A percentile compares a stretch with the other conserved stretches of the same genome.
phyloP scores from a whole-genome alignment of 495 filamentous ascomycete species.

The Tuber microsphaerosporum region DNA sequence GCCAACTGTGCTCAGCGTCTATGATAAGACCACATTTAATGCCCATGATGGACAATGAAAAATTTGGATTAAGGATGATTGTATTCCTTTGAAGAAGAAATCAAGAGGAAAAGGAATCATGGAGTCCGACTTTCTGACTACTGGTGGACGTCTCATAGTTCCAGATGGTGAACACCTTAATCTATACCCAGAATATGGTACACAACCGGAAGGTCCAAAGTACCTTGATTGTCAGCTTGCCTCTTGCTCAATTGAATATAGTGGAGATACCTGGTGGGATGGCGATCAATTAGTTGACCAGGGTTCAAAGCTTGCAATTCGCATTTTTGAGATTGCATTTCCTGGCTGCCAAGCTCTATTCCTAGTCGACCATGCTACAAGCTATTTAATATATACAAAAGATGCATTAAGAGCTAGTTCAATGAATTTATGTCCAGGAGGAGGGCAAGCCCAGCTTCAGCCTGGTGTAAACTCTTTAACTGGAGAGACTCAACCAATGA shows the following conservation, averaged over 20 bases:
- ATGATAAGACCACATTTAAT: constrained; percentile 3
- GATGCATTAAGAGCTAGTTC: background rate
- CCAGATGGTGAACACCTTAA: background rate
- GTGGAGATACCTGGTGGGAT: constrained; percentile 1
- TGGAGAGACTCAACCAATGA: too few species aligned
- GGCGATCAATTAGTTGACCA: background rate
- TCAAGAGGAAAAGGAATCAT: background rate
- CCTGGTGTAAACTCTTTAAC: background rate
- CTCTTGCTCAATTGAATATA: background rate
- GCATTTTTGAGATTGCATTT: background rate
- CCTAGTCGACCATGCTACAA: background rate
- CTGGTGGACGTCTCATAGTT: background rate
- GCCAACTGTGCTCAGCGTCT: background rate
- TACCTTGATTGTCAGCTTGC: background rate
- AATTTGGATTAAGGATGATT: background rate
- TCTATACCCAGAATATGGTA: background rate
- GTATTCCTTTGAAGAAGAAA: background rate
- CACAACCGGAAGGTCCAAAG: background rate
- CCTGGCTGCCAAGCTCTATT: constrained; percentile 1
- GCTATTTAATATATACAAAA: background rate
- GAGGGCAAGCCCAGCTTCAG: background rate
- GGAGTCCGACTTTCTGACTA: background rate
- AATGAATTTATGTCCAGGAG: background rate
- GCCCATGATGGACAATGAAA: background rate
- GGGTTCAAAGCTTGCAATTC: background rate